phyloP scores from a whole-genome alignment of 75 land plant species.

The Picea glauca region DNA sequence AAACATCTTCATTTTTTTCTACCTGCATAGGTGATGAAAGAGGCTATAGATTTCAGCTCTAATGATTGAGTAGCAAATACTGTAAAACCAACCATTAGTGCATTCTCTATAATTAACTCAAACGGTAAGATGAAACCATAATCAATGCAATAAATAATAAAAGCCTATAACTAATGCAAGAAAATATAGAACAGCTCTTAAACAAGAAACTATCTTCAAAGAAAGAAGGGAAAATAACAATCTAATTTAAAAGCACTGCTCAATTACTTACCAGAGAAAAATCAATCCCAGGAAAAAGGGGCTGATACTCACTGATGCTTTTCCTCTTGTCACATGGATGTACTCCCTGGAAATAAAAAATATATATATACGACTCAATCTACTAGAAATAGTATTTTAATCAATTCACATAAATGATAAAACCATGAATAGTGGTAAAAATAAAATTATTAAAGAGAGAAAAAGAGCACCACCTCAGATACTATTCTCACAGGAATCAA shows the following conservation, averaged over 20 bases:
- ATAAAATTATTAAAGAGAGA: not conserved
- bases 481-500: not conserved
- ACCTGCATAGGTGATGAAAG: conserved; percentile 32
- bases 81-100: not conserved
- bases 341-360: conserved; percentile 48
- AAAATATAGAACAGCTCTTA: too few relatives aligned
- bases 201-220: not conserved
- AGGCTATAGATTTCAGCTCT: conserved; percentile 2
- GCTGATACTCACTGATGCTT: conserved; percentile 55
- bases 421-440: not conserved
- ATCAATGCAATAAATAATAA: not conserved
- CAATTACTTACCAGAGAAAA: conserved; percentile 65
- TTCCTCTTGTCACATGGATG: conserved; percentile 91
- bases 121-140: not conserved
- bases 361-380: not conserved
- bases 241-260: not conserved
- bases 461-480: not conserved
- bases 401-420: not conserved
- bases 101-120: not conserved
- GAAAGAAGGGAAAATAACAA: not conserved
- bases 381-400: not conserved
- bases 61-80: not conserved
- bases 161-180: too few relatives aligned
- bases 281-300: conserved; percentile 79
- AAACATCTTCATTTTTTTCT: conserved; percentile 77